Base-by-base conservation (phyloP, 768 basidiomycete genomes). In the Mrakia hoshinonis region DNA sequence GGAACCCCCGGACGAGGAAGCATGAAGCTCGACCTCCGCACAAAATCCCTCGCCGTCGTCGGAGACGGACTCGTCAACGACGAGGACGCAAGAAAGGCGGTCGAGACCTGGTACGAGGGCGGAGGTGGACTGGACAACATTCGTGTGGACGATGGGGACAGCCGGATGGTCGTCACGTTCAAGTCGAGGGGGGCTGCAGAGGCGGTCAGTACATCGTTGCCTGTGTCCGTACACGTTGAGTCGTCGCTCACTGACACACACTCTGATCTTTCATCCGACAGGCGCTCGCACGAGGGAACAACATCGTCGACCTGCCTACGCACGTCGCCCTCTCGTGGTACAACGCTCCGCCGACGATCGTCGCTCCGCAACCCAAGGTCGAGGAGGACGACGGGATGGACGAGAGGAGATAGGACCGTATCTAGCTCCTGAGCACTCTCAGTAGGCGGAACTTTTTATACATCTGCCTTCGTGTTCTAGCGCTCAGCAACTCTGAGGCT, bases 41-140 rank as follows among this genome's bases (percentile, higher is more conserved):
- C 71, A 2, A 73, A 73, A 47, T 49, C 58, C 29, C 3, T 73
- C 15, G 67, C 65, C 34, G 48, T 73, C 13, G 65, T 58, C 12
- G 71, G 71, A 1, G 66, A 73, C 31, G 71, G 66, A 13, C 24
- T 73, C 18, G 47, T n/a, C 22, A 12, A 3, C 10, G 66, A 73
- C 49, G 4, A 48, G 12, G 71, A 73, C 34, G 66, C 55, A 12
- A 60, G 48, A 48, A 85, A 87, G 73, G 83, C 85, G 7, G 81
- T 93, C 72, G 85, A 85, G 73, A 87, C 90, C 75, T 94, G 90
- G 89, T 95, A 88, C 77, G 89, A 90, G 89, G 84, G 85, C 15
- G 83, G 83, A 1, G 89, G 89, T 29, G 88, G 87, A 74, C 77
- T 92, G 69, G 91, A 91, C 34, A 83, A 85, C 3, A 79, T 89